Conservation (phyloP, 2,329 filamentous ascomycete genomes). For the Malbranchea zuffiana region DNA sequence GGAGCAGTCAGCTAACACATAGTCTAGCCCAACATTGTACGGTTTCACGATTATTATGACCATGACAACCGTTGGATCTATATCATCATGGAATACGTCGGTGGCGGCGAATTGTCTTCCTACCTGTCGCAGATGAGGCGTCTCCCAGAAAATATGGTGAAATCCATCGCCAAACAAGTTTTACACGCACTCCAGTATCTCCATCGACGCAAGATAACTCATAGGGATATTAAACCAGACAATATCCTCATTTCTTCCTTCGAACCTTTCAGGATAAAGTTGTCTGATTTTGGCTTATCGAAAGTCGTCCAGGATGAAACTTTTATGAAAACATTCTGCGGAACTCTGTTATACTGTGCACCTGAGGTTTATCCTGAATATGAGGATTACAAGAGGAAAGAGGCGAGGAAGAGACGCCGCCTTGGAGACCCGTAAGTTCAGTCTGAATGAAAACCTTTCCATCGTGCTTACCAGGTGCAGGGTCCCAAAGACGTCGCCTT, state of each 20-base stretch:
- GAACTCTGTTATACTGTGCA: constrained; percentile 88
- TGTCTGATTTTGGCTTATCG: constrained; percentile 93
- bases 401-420: constrained; percentile 53
- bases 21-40: constrained; percentile 68
- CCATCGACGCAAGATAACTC: constrained; percentile 79
- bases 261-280: constrained; percentile 69
- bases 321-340: constrained; percentile 91
- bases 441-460: neutral
- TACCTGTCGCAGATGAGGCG: constrained; percentile 52
- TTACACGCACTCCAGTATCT: constrained; percentile 76
- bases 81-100: constrained; percentile 94
- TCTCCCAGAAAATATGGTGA: constrained; percentile 58
- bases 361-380: constrained; percentile 90
- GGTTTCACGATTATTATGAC: constrained; percentile 81
- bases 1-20: constrained; percentile 1
- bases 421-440: constrained; percentile 37
- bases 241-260: constrained; percentile 76
- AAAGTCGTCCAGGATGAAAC: constrained; percentile 90
- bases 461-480: constrained; percentile 24
- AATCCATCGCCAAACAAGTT: constrained; percentile 57
- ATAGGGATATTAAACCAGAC: constrained; percentile 97
- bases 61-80: constrained; percentile 67
- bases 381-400: constrained; percentile 50
- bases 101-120: constrained; percentile 69
- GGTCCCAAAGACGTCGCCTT: constrained; percentile 48